Percentiles rank a stretch among this genome's conserved stretches.
phyloP scores from a whole-genome alignment of 73 alveolate species.

The Breviolum minutum region DNA sequence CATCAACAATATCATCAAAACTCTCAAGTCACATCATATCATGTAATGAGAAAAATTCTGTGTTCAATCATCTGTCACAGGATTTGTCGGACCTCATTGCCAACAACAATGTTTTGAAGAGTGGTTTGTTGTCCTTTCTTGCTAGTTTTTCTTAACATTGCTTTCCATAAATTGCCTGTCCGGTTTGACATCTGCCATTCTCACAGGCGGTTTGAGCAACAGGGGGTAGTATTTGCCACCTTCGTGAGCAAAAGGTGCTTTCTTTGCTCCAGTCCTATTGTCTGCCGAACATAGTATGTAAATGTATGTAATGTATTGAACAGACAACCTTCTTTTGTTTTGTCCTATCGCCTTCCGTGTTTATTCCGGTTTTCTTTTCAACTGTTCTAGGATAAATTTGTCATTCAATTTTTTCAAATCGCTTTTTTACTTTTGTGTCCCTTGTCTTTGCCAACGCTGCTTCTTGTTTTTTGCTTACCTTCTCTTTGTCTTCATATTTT shows the following conservation, averaged over 20 bases:
- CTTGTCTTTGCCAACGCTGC: background rate
- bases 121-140: background rate
- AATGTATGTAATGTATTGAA: too few relatives aligned
- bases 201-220: background rate
- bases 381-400: constrained; percentile 2
- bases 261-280: background rate
- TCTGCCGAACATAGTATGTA: background rate
- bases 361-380: background rate
- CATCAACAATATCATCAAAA: too few relatives aligned
- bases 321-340: background rate
- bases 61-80: too few relatives aligned
- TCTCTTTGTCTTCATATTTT: background rate
- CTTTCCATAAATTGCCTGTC: background rate
- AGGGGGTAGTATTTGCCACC: background rate
- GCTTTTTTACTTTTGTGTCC: background rate
- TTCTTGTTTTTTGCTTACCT: background rate
- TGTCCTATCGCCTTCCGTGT: background rate
- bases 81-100: too few relatives aligned
- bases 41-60: too few relatives aligned
- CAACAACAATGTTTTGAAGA: background rate
- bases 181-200: background rate
- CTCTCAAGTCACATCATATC: too few relatives aligned
- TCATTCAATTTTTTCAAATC: background rate
- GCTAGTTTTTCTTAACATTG: background rate
- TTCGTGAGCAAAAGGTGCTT: background rate